phyloP scores from a whole-genome alignment of 2,329 filamentous ascomycete species.

The Cladophialophora yegresii region DNA sequence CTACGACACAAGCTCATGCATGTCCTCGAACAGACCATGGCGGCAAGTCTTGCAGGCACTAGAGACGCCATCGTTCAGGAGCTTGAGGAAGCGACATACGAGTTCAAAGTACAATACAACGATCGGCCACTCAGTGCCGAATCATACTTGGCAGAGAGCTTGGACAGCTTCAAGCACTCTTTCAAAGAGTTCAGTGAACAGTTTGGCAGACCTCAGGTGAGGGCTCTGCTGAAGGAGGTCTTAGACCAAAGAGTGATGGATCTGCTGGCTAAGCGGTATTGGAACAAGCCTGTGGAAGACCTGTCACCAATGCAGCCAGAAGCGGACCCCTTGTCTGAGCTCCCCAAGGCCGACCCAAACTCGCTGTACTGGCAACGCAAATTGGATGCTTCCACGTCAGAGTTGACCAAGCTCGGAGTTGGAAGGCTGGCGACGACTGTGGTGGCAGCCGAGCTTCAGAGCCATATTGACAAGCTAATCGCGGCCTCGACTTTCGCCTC shows the following conservation, averaged over 20 bases:
- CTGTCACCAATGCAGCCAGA: conserved; percentile 68
- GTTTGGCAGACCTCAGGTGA: conserved; percentile 87
- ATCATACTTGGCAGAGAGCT: conserved; percentile 90
- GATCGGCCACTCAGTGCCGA: conserved; percentile 92
- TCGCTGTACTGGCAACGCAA: conserved; percentile 92
- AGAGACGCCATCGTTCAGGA: conserved; percentile 92
- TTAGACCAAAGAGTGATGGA: conserved; percentile 94
- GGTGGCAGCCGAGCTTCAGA: conserved; percentile 82
- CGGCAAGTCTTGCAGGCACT: conserved; percentile 82
- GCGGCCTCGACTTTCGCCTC: conserved; percentile 78
- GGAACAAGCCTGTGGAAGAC: conserved; percentile 93
- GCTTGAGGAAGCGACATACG: conserved; percentile 93
- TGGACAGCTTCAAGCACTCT: conserved; percentile 95
- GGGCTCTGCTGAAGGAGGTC: conserved; percentile 84
- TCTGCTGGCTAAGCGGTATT: conserved; percentile 87
- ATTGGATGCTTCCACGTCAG: conserved; percentile 85
- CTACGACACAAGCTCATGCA: conserved; percentile 96
- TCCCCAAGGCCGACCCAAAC: conserved; percentile 82
- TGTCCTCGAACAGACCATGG: conserved; percentile 96
- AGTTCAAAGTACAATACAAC: conserved; percentile 99
- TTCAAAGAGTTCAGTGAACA: conserved; percentile 91
- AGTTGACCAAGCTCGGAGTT: conserved; percentile 90
- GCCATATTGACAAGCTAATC: conserved; percentile 77
- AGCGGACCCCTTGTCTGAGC: conserved; percentile 69
- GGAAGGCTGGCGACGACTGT: conserved; percentile 90